Evolutionary conservation across 768 basidiomycete genomes (phyloP).

Genomic region (Kwoniella europaea): DNA sequence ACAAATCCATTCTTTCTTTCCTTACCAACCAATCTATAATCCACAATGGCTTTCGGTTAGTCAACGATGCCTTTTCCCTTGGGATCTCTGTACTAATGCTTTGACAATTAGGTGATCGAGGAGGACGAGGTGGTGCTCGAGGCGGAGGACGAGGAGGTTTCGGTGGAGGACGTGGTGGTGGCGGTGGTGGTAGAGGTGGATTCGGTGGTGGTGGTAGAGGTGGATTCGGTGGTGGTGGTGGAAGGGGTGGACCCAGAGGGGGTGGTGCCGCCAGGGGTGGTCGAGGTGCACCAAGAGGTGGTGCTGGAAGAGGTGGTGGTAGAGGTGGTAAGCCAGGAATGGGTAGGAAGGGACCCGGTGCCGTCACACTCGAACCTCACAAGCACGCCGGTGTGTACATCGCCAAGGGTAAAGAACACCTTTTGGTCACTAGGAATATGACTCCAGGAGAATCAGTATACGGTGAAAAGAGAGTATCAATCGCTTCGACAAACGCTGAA

Average conservation of each 20-base stretch:
- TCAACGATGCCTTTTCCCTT: background rate
- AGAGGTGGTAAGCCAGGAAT: constrained; percentile 68
- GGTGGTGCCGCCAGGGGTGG: constrained; percentile 55
- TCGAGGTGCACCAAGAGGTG: constrained; percentile 54
- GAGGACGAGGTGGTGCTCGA: constrained; percentile 43
- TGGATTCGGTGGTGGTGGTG: constrained; percentile 34
- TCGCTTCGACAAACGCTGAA: constrained; percentile 64
- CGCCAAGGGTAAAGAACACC: constrained; percentile 90
- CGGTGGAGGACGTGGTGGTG: constrained; percentile 39
- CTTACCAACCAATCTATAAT: constrained; percentile 19
- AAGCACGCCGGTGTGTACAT: constrained; percentile 93
- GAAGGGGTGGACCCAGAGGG: constrained; percentile 30
- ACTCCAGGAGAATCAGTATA: constrained; percentile 97
- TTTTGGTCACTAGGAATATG: constrained; percentile 96
- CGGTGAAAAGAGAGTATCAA: constrained; percentile 94
- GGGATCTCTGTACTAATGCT: background rate
- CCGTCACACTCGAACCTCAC: constrained; percentile 92
- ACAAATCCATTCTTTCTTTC: background rate
- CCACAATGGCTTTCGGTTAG: constrained; percentile 55
- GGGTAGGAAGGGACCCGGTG: constrained; percentile 69
- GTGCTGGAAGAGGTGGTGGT: constrained; percentile 61
- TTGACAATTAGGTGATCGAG: constrained; percentile 28
- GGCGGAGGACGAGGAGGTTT: constrained; percentile 33
- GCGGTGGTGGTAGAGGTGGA: constrained; percentile 42
- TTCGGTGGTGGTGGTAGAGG: constrained; percentile 38